phyloP scores from a whole-genome alignment of 345 rosid genomes.

The Turnera subulata region DNA sequence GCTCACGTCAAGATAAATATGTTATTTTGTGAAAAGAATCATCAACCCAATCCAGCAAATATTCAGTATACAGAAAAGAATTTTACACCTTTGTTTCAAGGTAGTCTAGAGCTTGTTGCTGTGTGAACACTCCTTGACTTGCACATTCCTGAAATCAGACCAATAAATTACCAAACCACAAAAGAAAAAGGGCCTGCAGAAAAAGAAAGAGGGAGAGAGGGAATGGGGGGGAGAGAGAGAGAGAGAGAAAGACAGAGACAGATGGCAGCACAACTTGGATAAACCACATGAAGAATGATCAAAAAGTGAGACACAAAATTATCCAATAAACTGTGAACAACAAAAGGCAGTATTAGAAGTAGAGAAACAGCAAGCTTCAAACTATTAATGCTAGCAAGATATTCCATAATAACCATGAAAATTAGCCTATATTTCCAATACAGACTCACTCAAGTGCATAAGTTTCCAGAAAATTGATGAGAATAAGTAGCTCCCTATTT shows the following conservation, averaged over 20 bases:
- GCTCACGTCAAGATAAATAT: not conserved
- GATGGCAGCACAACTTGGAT: not conserved
- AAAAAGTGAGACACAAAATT: not conserved
- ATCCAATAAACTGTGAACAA: not conserved
- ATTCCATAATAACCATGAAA: not conserved
- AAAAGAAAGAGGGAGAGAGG: not conserved
- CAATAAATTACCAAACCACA: too few relatives aligned
- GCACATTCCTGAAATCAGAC: conserved; percentile 72
- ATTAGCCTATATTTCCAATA: too few relatives aligned
- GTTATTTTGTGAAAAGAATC: too few relatives aligned
- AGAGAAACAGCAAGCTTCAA: not conserved
- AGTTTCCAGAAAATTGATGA: too few relatives aligned
- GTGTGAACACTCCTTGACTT: conserved; percentile 49
- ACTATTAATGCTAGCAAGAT: not conserved
- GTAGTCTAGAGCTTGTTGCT: conserved; percentile 60
- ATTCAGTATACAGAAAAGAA: not conserved
- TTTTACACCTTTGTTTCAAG: conserved; percentile 67
- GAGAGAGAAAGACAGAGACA: not conserved
- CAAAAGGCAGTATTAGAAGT: not conserved
- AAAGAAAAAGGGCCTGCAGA: conserved; percentile 12
- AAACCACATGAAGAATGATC: not conserved
- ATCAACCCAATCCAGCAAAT: too few relatives aligned
- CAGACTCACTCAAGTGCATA: too few relatives aligned
- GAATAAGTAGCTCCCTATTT: too few relatives aligned
- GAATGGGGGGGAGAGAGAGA: not conserved